Conservation (phyloP, 805 yeast species). For the Maudiozyma turicensis region DNA sequence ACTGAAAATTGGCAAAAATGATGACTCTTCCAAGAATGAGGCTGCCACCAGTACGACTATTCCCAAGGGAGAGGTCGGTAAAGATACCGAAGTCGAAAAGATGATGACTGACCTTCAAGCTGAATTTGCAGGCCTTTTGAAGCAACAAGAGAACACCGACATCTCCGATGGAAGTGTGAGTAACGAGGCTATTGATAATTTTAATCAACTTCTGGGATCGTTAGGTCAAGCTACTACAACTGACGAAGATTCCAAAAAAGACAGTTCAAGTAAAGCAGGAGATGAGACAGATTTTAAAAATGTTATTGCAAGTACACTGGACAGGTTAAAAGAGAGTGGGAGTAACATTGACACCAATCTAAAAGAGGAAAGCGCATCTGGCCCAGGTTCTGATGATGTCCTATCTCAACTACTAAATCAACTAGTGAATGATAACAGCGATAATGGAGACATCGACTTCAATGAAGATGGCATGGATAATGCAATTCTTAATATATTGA, state of each 20-base stretch:
- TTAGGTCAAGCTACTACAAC: constrained; percentile 13
- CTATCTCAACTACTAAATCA: constrained; percentile 59
- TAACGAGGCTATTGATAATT: constrained; percentile 24
- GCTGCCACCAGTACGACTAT: constrained; percentile 2
- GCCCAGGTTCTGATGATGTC: constrained; percentile 36
- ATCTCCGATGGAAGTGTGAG: neutral
- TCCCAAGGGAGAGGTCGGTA: constrained; percentile 45
- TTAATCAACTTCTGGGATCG: constrained; percentile 28
- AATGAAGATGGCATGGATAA: constrained; percentile 40
- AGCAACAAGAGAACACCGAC: constrained; percentile 4
- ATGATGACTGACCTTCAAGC: constrained; percentile 20
- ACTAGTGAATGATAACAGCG: constrained; percentile 34
- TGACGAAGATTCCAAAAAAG: neutral
- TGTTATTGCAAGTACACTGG: constrained; percentile 72
- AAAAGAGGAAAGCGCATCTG: constrained; percentile 39
- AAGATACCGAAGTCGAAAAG: constrained; percentile 28
- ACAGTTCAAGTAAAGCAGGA: constrained; percentile 29
- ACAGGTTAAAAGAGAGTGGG: constrained; percentile 71
- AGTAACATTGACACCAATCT: constrained; percentile 50
- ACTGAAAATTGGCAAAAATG: constrained; percentile 22
- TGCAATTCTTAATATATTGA: constrained; percentile 63
- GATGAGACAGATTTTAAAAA: constrained; percentile 44
- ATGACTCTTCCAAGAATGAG: constrained; percentile 32
- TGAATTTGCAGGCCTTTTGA: constrained; percentile 21
- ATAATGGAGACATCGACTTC: constrained; percentile 21